phyloP scores from a whole-genome alignment of 139 green algal species.

The Micractinium conductrix region DNA sequence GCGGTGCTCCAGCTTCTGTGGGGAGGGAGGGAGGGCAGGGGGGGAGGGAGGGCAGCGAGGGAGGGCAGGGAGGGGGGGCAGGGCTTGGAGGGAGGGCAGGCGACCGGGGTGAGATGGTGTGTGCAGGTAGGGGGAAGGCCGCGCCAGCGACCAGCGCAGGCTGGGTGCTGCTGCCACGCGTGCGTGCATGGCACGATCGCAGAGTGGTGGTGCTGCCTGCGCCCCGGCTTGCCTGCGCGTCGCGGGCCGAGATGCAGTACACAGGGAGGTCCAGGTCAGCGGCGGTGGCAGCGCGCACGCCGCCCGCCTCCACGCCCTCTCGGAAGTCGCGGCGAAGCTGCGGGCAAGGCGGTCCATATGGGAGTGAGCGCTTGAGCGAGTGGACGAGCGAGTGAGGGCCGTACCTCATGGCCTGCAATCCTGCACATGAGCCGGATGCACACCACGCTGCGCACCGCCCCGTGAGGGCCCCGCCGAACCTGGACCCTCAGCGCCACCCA shows the following conservation, averaged over 20 bases:
- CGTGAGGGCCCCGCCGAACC: too few species aligned
- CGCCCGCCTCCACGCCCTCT: slow-evolving; percentile 16
- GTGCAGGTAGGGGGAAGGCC: background rate
- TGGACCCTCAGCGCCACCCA: too few species aligned
- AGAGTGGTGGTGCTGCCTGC: background rate
- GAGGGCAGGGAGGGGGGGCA: too few species aligned
- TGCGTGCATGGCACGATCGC: background rate
- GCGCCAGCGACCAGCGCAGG: background rate
- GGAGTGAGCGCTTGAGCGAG: too few species aligned
- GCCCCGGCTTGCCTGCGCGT: slow-evolving; percentile 20
- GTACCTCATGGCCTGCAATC: too few species aligned
- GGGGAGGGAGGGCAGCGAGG: background rate
- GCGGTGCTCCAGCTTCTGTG: slow-evolving; percentile 14
- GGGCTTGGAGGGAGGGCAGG: background rate
- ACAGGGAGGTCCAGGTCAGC: slow-evolving; percentile 15
- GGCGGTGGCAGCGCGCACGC: background rate
- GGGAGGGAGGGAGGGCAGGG: background rate
- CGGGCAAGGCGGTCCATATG: too few species aligned
- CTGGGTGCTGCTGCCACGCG: background rate
- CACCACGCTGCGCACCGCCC: too few species aligned
- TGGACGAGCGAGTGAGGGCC: too few species aligned
- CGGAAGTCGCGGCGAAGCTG: background rate
- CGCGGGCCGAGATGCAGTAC: slow-evolving; percentile 20
- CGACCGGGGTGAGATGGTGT: background rate
- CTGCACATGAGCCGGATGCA: too few species aligned